phyloP scores from a whole-genome alignment of 2,329 filamentous ascomycete genomes.

The Diaporthe citri region DNA sequence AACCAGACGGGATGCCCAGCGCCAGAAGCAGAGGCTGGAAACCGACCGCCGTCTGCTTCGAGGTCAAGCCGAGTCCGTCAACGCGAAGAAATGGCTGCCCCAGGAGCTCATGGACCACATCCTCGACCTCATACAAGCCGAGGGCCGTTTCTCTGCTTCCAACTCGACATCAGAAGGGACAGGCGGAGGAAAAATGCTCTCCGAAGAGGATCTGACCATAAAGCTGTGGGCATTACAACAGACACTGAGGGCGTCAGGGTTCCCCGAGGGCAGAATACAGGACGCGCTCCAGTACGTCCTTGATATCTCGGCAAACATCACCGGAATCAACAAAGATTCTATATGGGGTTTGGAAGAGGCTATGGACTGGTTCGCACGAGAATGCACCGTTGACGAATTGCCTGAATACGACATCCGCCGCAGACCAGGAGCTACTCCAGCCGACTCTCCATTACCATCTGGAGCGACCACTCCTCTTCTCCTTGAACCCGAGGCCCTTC shows the following conservation, averaged over 20 bases:
- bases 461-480: constrained; percentile 63
- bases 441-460: constrained; percentile 63
- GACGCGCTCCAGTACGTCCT: constrained; percentile 76
- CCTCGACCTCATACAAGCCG: constrained; percentile 77
- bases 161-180: constrained; percentile 60
- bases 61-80: constrained; percentile 79
- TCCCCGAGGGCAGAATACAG: constrained; percentile 73
- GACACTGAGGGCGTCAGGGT: constrained; percentile 76
- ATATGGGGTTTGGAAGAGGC: constrained; percentile 91
- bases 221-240: constrained; percentile 88
- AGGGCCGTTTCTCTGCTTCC: constrained; percentile 70
- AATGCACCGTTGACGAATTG: constrained; percentile 77
- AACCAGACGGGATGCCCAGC: constrained; percentile 81
- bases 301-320: constrained; percentile 74
- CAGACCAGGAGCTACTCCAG: constrained; percentile 54
- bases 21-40: constrained; percentile 82
- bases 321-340: constrained; percentile 69
- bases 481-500: constrained; percentile 49
- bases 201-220: constrained; percentile 83
- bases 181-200: constrained; percentile 63
- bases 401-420: constrained; percentile 74
- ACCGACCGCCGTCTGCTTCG: constrained; percentile 88
- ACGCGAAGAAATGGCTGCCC: constrained; percentile 83
- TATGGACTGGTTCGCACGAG: constrained; percentile 89
- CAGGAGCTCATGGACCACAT: constrained; percentile 83